These are phyloP conservation scores for Xylaria sp. DNA, from an alignment of 2,329 filamentous ascomycete species.

Conservation along the genomic window DNA sequence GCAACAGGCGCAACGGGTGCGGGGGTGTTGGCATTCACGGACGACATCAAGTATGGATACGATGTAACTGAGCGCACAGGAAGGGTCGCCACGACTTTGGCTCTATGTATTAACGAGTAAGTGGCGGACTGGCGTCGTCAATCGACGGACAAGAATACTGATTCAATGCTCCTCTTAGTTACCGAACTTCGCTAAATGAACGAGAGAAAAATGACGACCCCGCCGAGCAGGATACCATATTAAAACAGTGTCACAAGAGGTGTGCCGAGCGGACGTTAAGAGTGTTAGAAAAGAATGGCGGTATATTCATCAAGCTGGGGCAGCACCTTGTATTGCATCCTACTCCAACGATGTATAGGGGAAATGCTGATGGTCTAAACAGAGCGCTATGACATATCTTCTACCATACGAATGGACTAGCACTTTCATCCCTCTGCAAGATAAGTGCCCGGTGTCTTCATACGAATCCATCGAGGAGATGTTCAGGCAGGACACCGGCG, in stretches of 20 bases:
- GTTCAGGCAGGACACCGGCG: constrained; percentile 85
- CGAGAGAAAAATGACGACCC: constrained; percentile 71
- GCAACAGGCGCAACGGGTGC: constrained; percentile 61
- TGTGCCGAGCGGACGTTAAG: constrained; percentile 88
- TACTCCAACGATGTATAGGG: neutral
- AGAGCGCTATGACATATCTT: constrained; percentile 95
- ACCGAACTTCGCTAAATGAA: constrained; percentile 83
- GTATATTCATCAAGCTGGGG: constrained; percentile 97
- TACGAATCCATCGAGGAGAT: constrained; percentile 87
- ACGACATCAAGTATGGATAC: constrained; percentile 81
- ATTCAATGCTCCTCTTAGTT: constrained; percentile 64
- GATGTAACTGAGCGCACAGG: constrained; percentile 80
- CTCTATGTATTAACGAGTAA: constrained; percentile 89
- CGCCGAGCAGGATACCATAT: constrained; percentile 71
- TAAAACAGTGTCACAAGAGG: constrained; percentile 89
- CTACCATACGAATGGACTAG: constrained; percentile 92
- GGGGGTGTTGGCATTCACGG: constrained; percentile 65
- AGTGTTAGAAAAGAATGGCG: constrained; percentile 94
- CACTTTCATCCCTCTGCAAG: constrained; percentile 95
- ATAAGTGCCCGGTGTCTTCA: constrained; percentile 93
- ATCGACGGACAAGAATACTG: constrained; percentile 18
- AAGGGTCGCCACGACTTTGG: constrained; percentile 78
- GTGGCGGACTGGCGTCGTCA: constrained; percentile 13
- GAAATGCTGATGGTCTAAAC: constrained; percentile 21
- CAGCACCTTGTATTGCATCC: constrained; percentile 78